A percentile compares a stretch with the other conserved stretches of the same genome.
Conservation (phyloP, 2,329 filamentous ascomycete species). For the Dissoconium aciculare region DNA sequence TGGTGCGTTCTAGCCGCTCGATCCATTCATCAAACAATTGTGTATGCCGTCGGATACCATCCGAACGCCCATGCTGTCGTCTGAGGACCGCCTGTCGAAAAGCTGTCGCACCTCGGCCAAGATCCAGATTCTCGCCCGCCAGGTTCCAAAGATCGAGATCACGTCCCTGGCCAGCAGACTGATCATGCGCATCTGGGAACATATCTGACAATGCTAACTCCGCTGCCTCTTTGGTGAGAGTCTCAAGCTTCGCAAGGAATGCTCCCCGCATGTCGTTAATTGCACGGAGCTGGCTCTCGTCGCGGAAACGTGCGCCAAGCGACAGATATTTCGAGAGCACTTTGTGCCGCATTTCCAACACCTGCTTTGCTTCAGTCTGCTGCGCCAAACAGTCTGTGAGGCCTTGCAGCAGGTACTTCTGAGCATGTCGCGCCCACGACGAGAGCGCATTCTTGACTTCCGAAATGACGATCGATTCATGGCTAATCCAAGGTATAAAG, state of each 20-base stretch:
- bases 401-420: conserved; percentile 13
- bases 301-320: conserved; percentile 12
- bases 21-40: conserved; percentile 59
- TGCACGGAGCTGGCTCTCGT: conserved; percentile 8
- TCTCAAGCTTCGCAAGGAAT: conserved; percentile 13
- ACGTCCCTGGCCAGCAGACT: conserved; percentile 10
- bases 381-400: conserved; percentile 10
- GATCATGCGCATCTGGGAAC: conserved; percentile 12
- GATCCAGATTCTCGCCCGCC: conserved; percentile 14
- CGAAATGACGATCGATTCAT: conserved; percentile 46
- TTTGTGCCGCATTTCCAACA: conserved; percentile 15
- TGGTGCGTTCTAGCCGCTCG: conserved; percentile 53
- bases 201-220: conserved; percentile 9
- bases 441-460: conserved; percentile 30
- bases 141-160: conserved; percentile 16
- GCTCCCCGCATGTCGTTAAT: conserved; percentile 13
- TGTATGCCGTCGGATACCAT: conserved; percentile 47
- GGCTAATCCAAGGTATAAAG: conserved; percentile 75
- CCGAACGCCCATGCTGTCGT: conserved; percentile 56
- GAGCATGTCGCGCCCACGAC: conserved; percentile 56
- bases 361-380: conserved; percentile 10
- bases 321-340: conserved; percentile 17
- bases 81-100: conserved; percentile 58
- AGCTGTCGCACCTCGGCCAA: conserved; percentile 22
- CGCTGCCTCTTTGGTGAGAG: conserved; percentile 10